These are phyloP conservation scores for Peronosclerospora sorghi DNA, from an alignment of 352 stramenopile genomes.

Conservation along the genomic window DNA sequence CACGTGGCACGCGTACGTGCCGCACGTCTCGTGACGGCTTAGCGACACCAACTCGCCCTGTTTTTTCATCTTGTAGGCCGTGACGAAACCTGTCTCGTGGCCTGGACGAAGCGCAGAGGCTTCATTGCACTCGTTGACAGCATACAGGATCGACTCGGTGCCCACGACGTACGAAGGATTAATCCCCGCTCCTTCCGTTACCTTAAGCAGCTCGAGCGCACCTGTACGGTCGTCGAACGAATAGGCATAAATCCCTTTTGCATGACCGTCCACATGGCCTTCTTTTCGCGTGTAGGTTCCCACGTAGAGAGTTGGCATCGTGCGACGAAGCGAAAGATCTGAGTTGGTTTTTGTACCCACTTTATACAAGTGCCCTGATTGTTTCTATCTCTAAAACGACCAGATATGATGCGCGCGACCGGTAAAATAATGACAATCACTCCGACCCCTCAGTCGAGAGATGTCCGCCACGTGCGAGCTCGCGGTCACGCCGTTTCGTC, in stretches of 20 bases:
- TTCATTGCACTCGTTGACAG: conserved; percentile 59
- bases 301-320: conserved; percentile 47
- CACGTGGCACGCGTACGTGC: conserved; percentile 53
- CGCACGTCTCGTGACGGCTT: conserved; percentile 41
- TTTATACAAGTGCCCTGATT: too few species aligned
- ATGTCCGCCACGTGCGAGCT: conserved; percentile 93
- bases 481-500: conserved; percentile 93
- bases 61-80: conserved; percentile 34
- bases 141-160: conserved; percentile 38
- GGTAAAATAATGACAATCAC: too few species aligned
- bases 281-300: conserved; percentile 80
- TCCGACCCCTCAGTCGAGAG: too few species aligned
- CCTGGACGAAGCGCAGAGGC: conserved; percentile 15
- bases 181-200: conserved; percentile 40
- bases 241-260: conserved; percentile 62
- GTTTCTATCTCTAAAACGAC: too few species aligned
- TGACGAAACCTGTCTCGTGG: conserved; percentile 45
- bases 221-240: conserved; percentile 40
- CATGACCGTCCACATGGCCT: conserved; percentile 66
- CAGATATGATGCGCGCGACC: too few species aligned
- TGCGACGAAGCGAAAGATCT: too few species aligned
- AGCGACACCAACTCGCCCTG: conserved; percentile 31
- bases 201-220: conserved; percentile 28
- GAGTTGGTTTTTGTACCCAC: too few species aligned
- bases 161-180: conserved; percentile 61